Base-by-base conservation (phyloP, 2,329 filamentous ascomycete species). In the Hypoxylon sp. region DNA sequence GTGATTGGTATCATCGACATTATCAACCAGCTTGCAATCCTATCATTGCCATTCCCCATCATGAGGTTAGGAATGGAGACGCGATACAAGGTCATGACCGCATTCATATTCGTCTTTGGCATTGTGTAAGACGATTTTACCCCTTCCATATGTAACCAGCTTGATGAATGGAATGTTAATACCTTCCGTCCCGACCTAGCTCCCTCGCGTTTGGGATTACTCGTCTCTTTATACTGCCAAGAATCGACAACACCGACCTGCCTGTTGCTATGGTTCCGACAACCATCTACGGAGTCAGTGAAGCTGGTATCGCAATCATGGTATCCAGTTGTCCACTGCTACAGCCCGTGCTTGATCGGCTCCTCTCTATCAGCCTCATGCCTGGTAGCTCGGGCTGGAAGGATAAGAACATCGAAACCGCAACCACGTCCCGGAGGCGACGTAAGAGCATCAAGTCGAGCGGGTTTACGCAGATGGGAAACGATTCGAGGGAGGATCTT, bases 301-400 rank as follows among this genome's bases (percentile, higher is more conserved):
- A 71, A 56, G 49, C 47, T n/a, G 66, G 64, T n/a, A 56, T 68
- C 15, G 65, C 69, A 19, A 69, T 70, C 20, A 62, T 71, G 1
- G 60, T 69, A 8, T 71, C 68, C 3, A 68, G 61, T 46, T 69
- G 64, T 20, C 65, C 66, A 7, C 62, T 67, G 1, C 41, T 71
- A 4, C 64, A 52, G 6, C 69, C 69, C 15, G 52, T 66, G 6
- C 64, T 69, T 37, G 69, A 70, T 19, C 30, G 43, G 30, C 4
- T 67, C 19, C 46, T 68, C 19, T 48, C 56, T 2, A 43, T 22
- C 6, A 32, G 39, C n/a, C 17, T 28, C 6, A 15, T 10, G 22
- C 32, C 28, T 8, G 55, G 51, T 4, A 28, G 15, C 15, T 37
- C 47, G 8, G 13, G 8, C 10, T 68, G 65, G 65, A 30, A 30